phyloP scores from a whole-genome alignment of 495 filamentous ascomycete genomes.

The Podospora didyma region DNA sequence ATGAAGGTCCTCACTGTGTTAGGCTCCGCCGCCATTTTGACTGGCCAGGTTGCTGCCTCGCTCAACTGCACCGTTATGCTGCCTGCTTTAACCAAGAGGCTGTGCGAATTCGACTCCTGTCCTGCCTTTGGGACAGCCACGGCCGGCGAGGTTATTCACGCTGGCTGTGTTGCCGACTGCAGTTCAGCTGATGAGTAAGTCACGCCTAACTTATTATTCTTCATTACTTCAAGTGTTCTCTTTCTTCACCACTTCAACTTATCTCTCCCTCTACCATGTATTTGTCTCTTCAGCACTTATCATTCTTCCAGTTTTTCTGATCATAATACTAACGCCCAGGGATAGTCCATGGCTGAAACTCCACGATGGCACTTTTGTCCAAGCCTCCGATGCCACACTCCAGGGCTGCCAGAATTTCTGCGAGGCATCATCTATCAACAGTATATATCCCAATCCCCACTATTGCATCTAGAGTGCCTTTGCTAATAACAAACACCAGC shows the following conservation, averaged over 20 bases:
- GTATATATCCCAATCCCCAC: background rate
- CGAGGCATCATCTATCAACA: background rate
- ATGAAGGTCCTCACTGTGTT: background rate
- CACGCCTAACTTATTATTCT: no score
- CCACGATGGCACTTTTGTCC: slow-evolving; percentile 8
- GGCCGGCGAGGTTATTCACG: slow-evolving; percentile 2
- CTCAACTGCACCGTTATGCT: slow-evolving; percentile 9
- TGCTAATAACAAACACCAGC: background rate
- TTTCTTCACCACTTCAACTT: no score
- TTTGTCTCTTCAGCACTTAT: no score
- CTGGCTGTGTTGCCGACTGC: slow-evolving; percentile 10
- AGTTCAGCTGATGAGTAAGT: slow-evolving; percentile 11
- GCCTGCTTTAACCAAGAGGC: slow-evolving; percentile 7
- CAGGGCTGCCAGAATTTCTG: slow-evolving; percentile 6
- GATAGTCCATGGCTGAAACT: slow-evolving; percentile 7
- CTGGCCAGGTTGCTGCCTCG: background rate
- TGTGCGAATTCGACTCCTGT: slow-evolving; percentile 11
- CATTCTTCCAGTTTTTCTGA: no score
- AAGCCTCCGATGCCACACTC: slow-evolving; percentile 1
- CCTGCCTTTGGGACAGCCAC: background rate
- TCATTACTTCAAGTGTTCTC: no score
- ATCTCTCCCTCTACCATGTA: no score
- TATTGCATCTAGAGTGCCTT: background rate
- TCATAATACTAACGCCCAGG: background rate
- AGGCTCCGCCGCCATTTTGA: background rate